Conservation (phyloP, 1,284 basidiomycete genomes). For the Porphyrellus sp. region DNA sequence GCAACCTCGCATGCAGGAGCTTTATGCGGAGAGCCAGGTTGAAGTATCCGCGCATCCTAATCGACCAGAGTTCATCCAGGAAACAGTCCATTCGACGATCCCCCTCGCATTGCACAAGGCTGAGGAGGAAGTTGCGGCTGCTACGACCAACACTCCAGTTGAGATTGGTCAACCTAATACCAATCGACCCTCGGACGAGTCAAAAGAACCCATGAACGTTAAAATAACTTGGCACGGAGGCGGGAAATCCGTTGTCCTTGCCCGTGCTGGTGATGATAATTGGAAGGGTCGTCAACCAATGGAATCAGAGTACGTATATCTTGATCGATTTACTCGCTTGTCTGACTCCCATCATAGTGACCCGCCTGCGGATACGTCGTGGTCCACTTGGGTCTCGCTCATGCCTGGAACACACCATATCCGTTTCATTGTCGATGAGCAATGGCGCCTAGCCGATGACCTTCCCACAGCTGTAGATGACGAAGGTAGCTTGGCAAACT, state of each 20-base stretch:
- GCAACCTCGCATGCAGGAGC: conserved; percentile 36
- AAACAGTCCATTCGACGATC: conserved; percentile 61
- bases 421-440: conserved; percentile 94
- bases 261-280: conserved; percentile 67
- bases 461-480: conserved; percentile 92
- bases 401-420: conserved; percentile 93
- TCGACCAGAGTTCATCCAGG: conserved; percentile 43
- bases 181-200: conserved; percentile 29
- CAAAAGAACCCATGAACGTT: conserved; percentile 46
- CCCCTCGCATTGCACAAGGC: conserved; percentile 52
- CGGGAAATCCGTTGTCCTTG: conserved; percentile 58
- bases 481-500: conserved; percentile 94
- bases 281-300: conserved; percentile 66
- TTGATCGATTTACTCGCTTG: conserved; percentile 6
- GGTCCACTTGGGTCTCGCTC: conserved; percentile 53
- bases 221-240: conserved; percentile 63
- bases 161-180: conserved; percentile 22
- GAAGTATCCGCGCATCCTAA: conserved; percentile 23
- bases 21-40: conserved; percentile 34
- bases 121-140: conserved; percentile 32
- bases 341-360: conserved; percentile 25
- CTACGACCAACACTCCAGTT: conserved; percentile 13
- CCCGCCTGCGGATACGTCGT: conserved; percentile 38
- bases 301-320: conserved; percentile 54
- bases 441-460: conserved; percentile 76